Evolutionary conservation across 2,329 filamentous ascomycete species (phyloP).

Genomic region (Exophiala oligosperma): DNA sequence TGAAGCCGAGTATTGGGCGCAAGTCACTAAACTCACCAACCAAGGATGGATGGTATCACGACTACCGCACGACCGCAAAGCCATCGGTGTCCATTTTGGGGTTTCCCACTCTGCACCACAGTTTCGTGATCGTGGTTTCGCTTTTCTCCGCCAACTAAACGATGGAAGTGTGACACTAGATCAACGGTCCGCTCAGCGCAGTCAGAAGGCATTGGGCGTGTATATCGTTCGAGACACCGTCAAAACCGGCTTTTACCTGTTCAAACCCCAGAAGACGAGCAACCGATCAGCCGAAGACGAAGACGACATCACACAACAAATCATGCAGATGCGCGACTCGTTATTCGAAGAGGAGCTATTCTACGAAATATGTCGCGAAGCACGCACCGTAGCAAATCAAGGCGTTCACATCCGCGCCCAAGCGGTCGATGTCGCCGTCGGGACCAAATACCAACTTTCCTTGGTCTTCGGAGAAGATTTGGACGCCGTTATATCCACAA

Average conservation of each 20-base stretch:
- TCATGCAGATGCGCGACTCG: constrained; percentile 46
- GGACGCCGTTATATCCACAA: constrained; percentile 35
- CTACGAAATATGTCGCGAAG: constrained; percentile 83
- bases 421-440: constrained; percentile 57
- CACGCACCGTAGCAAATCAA: constrained; percentile 69
- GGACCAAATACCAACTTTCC: constrained; percentile 58
- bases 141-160: constrained; percentile 71
- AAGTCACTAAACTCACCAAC: constrained; percentile 76
- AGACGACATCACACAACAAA: constrained; percentile 32
- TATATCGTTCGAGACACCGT: constrained; percentile 18
- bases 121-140: constrained; percentile 72
- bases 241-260: constrained; percentile 18
- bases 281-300: constrained; percentile 30
- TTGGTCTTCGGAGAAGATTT: constrained; percentile 67
- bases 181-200: constrained; percentile 46
- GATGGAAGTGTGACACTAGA: constrained; percentile 78
- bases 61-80: constrained; percentile 69
- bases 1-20: constrained; percentile 86
- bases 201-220: constrained; percentile 65
- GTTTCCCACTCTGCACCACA: constrained; percentile 70
- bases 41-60: constrained; percentile 84
- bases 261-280: background rate
- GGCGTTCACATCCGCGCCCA: constrained; percentile 66
- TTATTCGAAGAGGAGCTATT: constrained; percentile 73
- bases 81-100: constrained; percentile 83